Evolutionary conservation across 768 basidiomycete genomes (phyloP).

Genomic region (Paxillus involutus): DNA sequence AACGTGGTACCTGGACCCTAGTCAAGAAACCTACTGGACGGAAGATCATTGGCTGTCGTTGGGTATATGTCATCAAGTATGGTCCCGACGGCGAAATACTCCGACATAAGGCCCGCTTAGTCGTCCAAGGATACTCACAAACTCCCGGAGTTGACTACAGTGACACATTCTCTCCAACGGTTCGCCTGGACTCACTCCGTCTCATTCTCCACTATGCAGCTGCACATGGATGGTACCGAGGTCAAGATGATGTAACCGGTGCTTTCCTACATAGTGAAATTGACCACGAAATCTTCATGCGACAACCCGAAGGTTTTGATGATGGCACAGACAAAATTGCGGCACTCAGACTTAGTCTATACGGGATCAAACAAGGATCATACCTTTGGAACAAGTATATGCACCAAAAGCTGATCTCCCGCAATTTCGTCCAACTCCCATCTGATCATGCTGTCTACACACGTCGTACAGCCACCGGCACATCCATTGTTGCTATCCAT

Average conservation of each 20-base stretch:
- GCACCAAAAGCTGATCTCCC: not conserved
- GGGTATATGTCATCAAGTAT: constrained; percentile 4
- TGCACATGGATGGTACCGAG: not conserved
- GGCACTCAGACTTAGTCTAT: constrained; percentile 30
- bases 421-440: no score
- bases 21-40: not conserved
- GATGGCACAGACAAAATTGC: constrained; percentile 26
- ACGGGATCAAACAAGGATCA: constrained; percentile 40
- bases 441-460: no score
- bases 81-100: not conserved
- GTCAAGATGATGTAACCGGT: constrained; percentile 9
- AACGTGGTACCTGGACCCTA: constrained; percentile 7
- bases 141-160: constrained; percentile 36
- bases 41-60: not conserved
- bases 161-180: constrained; percentile 29
- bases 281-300: constrained; percentile 39
- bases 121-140: constrained; percentile 40
- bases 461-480: no score
- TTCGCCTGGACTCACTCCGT: constrained; percentile 22
- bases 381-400: constrained; percentile 32
- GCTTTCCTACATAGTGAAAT: constrained; percentile 8
- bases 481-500: no score
- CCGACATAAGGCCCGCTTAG: no score
- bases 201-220: constrained; percentile 19
- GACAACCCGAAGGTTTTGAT: constrained; percentile 34